Percentiles rank a stretch among this genome's conserved stretches.
phyloP scores from a whole-genome alignment of 768 basidiomycete genomes.

The Coprinopsis sp. region DNA sequence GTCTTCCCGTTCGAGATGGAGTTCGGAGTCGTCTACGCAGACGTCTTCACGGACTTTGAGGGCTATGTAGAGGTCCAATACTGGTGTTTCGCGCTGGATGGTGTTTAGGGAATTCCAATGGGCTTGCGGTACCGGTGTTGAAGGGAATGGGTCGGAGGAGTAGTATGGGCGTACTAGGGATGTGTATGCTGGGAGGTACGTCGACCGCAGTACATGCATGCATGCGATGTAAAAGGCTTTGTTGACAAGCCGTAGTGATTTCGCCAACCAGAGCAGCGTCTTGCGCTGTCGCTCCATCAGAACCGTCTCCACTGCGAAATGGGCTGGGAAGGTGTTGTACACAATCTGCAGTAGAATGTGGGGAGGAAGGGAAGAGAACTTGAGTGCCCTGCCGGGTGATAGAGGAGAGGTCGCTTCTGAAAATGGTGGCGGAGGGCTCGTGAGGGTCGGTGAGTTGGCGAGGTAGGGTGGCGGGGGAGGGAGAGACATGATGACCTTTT shows the following conservation, averaged over 20 bases:
- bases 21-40: conserved; percentile 65
- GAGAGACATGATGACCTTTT: conserved; percentile 28
- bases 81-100: conserved; percentile 66
- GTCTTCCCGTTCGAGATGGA: conserved; percentile 74
- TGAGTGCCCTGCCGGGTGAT: conserved; percentile 7
- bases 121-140: conserved; percentile 17
- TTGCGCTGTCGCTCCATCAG: conserved; percentile 53
- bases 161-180: conserved; percentile 63
- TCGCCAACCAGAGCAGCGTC: conserved; percentile 68
- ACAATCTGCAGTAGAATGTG: conserved; percentile 70
- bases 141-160: conserved; percentile 75
- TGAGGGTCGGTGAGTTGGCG: conserved; percentile 4
- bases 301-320: conserved; percentile 31
- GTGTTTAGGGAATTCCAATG: conserved; percentile 30
- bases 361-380: conserved; percentile 41
- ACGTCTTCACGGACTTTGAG: conserved; percentile 79
- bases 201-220: conserved; percentile 78
- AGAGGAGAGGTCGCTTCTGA: conserved; percentile 21
- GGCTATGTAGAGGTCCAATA: conserved; percentile 75
- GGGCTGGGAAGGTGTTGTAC: conserved; percentile 56
- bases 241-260: conserved; percentile 59
- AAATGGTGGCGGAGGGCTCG: conserved; percentile 9
- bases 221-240: conserved; percentile 68
- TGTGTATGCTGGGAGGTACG: conserved; percentile 64
- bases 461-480: conserved; percentile 15